Conservation (phyloP, 768 basidiomycete genomes). For the Chalciporus piperatus region DNA sequence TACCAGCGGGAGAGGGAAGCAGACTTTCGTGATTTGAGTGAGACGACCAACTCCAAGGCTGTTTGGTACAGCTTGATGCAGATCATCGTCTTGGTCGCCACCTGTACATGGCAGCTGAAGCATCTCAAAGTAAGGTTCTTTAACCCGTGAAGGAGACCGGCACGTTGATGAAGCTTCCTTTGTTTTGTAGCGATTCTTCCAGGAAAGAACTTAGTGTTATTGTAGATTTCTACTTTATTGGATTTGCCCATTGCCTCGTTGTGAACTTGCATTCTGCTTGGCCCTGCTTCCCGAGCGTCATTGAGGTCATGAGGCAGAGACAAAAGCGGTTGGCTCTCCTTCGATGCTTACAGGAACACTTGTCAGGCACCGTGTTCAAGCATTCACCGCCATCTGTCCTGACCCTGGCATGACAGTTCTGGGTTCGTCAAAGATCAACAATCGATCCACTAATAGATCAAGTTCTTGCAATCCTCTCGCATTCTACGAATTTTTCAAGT, state of each 20-base stretch:
- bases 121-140: conserved; percentile 72
- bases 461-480: no score
- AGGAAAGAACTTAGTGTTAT: conserved; percentile 61
- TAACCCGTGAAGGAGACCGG: background rate
- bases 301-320: background rate
- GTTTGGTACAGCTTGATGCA: conserved; percentile 94
- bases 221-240: conserved; percentile 11
- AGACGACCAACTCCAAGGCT: conserved; percentile 85
- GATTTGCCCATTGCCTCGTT: background rate
- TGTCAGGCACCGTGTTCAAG: background rate
- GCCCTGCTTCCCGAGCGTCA: background rate
- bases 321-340: background rate
- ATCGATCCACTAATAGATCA: background rate
- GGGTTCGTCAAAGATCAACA: background rate
- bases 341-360: background rate
- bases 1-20: conserved; percentile 96
- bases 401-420: background rate
- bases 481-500: no score
- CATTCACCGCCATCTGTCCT: background rate
- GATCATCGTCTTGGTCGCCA: conserved; percentile 77
- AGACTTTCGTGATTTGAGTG: conserved; percentile 85
- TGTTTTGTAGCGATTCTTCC: conserved; percentile 68
- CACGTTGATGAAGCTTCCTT: conserved; percentile 1
- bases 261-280: background rate
- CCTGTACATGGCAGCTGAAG: conserved; percentile 90